Evolutionary conservation across 305 asterid genomes (phyloP).

Genomic region (Solanum hybrid): DNA sequence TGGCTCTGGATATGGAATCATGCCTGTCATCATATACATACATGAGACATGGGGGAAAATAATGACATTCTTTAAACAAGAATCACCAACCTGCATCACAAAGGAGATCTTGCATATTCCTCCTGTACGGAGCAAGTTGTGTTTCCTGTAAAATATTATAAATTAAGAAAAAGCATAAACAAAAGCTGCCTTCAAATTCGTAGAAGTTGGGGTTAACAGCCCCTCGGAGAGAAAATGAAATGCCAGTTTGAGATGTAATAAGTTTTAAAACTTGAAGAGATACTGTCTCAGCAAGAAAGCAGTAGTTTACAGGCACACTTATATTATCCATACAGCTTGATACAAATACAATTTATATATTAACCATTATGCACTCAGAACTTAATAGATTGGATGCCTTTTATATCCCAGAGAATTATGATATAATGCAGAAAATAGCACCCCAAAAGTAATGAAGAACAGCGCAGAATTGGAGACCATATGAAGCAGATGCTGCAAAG

Average conservation of each 20-base stretch:
- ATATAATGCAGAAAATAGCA: neutral
- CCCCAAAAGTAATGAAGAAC: neutral
- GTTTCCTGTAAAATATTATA: constrained; percentile 53
- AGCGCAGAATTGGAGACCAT: neutral
- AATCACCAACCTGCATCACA: constrained; percentile 75
- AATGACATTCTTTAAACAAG: neutral
- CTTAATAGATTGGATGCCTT: neutral
- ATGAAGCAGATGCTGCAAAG: neutral
- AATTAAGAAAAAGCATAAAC: constrained; percentile 11
- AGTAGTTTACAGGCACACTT: neutral
- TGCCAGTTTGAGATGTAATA: neutral
- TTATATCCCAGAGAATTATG: neutral
- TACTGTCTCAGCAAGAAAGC: neutral
- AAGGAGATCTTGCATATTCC: constrained; percentile 97
- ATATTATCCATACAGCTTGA: neutral
- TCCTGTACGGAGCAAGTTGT: constrained; percentile 86
- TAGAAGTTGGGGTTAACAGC: neutral
- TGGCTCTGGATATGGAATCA: constrained; percentile 95
- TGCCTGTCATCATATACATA: constrained; percentile 38
- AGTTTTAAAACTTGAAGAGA: neutral
- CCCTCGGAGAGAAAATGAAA: neutral
- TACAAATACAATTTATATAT: neutral
- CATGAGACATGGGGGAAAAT: constrained; percentile 5
- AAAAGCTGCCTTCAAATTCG: neutral
- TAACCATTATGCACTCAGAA: neutral